These are phyloP conservation scores for Candida sp. DNA, from an alignment of 1,139 yeast species.

Conservation along the genomic window DNA sequence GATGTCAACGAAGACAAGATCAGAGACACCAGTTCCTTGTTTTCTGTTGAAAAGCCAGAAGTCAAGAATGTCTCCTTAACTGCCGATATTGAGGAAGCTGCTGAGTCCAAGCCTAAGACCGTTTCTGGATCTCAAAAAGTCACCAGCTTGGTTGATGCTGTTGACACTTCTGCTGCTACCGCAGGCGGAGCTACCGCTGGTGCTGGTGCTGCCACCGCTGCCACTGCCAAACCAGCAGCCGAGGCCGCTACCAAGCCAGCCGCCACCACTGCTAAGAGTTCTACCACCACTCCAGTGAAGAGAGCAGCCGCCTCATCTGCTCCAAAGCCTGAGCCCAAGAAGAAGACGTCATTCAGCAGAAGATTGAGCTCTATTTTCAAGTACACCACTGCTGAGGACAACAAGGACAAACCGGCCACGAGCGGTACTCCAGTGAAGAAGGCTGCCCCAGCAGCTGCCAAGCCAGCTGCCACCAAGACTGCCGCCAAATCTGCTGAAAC, in stretches of 20 bases:
- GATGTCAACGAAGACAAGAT: conserved; percentile 46
- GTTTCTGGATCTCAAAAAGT: not conserved
- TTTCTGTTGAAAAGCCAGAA: conserved; percentile 32
- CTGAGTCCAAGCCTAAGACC: not conserved
- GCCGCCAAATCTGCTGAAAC: not conserved
- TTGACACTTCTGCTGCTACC: conserved; percentile 6
- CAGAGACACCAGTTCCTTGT: conserved; percentile 45
- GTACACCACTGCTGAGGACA: conserved; percentile 5
- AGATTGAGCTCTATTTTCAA: conserved; percentile 17
- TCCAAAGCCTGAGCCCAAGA: conserved; percentile 10
- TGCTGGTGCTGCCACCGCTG: conserved; percentile 6
- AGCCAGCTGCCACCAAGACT: not conserved
- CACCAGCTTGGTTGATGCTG: conserved; percentile 5
- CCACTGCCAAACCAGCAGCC: not conserved
- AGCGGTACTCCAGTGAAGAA: conserved; percentile 14
- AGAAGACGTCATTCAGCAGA: conserved; percentile 14
- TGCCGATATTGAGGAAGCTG: conserved; percentile 13
- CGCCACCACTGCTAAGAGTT: not conserved
- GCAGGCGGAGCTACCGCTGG: not conserved
- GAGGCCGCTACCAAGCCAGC: conserved; percentile 4
- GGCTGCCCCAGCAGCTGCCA: conserved; percentile 1
- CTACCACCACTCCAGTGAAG: not conserved
- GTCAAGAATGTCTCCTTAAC: conserved; percentile 19
- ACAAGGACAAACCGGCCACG: conserved; percentile 3
- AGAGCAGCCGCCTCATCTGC: conserved; percentile 9